A percentile compares a stretch with the other conserved stretches of the same genome.
Conservation (phyloP, 805 yeast species). For the Cephaloascus albidus region DNA sequence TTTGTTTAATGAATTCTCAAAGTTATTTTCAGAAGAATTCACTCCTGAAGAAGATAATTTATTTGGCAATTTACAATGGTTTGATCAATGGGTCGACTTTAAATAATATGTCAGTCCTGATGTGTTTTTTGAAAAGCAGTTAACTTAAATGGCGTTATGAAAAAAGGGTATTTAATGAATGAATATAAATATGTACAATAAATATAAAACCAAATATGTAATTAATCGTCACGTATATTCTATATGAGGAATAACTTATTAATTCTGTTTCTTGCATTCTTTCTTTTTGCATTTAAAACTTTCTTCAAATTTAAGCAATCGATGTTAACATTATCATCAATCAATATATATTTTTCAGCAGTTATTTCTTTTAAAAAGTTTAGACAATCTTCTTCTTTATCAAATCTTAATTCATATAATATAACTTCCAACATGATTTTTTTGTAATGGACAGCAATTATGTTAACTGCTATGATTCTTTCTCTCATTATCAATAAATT, state of each 20-base stretch:
- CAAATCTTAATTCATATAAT: not conserved
- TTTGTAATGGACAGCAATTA: not conserved
- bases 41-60: conserved; percentile 17
- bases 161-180: no score
- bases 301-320: no score
- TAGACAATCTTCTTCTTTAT: not conserved
- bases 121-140: no score
- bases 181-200: no score
- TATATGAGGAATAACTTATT: no score
- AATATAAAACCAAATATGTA: no score
- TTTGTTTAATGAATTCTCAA: conserved; percentile 2
- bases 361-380: not conserved
- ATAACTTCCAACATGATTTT: not conserved
- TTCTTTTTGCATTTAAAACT: no score
- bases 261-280: not conserved
- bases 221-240: no score
- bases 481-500: not conserved
- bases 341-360: not conserved
- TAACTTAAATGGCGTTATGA: no score
- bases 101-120: conserved; percentile 3
- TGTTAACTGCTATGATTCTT: not conserved
- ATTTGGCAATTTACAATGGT: conserved; percentile 42
- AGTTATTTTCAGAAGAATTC: conserved; percentile 3
- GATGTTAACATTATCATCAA: not conserved
- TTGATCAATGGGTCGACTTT: conserved; percentile 40